phyloP scores from a whole-genome alignment of 2,329 filamentous ascomycete species.

The Trichophyton schoenleinii region DNA sequence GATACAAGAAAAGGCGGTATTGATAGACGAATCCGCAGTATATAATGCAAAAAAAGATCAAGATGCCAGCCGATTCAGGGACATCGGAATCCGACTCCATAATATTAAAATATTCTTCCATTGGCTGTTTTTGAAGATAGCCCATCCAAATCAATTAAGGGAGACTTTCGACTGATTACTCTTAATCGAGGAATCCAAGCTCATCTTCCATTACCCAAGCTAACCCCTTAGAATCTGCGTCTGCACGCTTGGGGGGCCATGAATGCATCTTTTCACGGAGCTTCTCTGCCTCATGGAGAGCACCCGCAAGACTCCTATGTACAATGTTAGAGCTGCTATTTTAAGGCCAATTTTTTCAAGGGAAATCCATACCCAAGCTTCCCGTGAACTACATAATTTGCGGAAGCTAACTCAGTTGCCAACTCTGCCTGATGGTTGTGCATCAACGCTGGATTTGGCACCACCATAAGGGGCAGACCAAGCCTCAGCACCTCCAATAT shows the following conservation, averaged over 20 bases:
- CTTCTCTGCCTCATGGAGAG: conserved; percentile 38
- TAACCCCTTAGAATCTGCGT: conserved; percentile 33
- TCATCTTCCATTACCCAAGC: conserved; percentile 45
- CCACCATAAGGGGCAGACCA: conserved; percentile 67
- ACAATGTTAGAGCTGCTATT: not conserved
- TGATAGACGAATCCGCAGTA: no score
- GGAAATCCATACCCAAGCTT: conserved; percentile 46
- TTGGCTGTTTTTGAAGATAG: not conserved
- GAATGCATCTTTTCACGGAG: conserved; percentile 21
- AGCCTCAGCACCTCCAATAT: conserved; percentile 71
- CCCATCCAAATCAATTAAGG: not conserved
- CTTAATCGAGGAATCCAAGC: conserved; percentile 43
- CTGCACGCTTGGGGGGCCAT: conserved; percentile 41
- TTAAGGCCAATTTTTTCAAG: not conserved
- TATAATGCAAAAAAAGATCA: no score
- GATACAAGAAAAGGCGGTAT: no score
- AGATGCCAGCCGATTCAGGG: no score
- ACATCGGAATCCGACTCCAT: no score
- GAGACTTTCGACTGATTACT: not conserved
- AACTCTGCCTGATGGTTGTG: conserved; percentile 88
- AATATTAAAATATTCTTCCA: no score
- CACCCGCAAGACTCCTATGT: conserved; percentile 25
- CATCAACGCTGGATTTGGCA: conserved; percentile 69
- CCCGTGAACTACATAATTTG: conserved; percentile 66
- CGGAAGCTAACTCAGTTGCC: conserved; percentile 58